Evolutionary conservation across 768 basidiomycete species (phyloP).

Genomic region (Rhodotorula paludigena): DNA sequence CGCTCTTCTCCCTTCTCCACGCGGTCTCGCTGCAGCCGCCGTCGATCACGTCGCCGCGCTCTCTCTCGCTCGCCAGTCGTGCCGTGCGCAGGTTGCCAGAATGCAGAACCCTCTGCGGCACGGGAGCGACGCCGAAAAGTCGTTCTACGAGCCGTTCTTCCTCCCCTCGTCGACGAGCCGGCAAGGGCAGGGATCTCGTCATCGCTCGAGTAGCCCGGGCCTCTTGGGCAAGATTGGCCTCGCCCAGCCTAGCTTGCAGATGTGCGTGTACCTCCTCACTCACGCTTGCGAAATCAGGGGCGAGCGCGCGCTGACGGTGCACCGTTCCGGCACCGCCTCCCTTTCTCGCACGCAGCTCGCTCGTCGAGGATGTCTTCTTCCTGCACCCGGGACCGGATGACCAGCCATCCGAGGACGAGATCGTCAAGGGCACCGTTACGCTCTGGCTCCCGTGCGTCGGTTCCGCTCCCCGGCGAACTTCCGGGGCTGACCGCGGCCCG

Average conservation of each 20-base stretch:
- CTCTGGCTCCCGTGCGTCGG: conserved; percentile 24
- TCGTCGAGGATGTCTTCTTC: conserved; percentile 35
- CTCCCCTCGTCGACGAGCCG: not conserved
- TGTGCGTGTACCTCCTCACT: not conserved
- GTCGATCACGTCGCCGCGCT: no score
- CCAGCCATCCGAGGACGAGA: conserved; percentile 20
- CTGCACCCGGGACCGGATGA: conserved; percentile 22
- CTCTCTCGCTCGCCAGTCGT: no score
- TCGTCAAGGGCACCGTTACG: conserved; percentile 26
- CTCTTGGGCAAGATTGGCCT: conserved; percentile 23
- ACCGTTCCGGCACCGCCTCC: not conserved
- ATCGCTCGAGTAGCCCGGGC: not conserved
- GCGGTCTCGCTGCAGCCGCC: no score
- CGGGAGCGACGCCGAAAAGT: no score
- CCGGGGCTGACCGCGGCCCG: not conserved
- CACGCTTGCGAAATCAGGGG: no score
- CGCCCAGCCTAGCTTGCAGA: conserved; percentile 19
- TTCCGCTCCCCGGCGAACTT: not conserved
- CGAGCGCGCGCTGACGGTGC: not conserved
- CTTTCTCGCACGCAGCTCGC: not conserved
- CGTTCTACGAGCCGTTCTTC: conserved; percentile 11
- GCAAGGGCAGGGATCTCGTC: not conserved
- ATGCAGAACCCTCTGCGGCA: no score
- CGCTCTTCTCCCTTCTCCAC: no score
- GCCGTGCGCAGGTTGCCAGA: no score